Base-by-base conservation (phyloP, 1,284 basidiomycete genomes). In the Pascua guehoae region DNA sequence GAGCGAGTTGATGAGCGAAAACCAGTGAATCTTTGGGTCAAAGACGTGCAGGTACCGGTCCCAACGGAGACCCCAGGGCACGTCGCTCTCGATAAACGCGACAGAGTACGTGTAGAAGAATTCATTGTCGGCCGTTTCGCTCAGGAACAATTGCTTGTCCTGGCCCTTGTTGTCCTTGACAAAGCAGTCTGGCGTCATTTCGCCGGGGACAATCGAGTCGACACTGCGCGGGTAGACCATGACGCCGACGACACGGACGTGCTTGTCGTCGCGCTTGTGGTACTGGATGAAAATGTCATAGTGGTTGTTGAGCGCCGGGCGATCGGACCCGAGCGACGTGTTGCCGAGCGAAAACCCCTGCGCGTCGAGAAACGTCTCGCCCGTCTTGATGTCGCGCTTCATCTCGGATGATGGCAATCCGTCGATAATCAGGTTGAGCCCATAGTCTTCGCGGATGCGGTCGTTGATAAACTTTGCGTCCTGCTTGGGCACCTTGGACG, bases 371-470 rank as follows among this genome's bases (percentile, higher is more conserved):
- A 95, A 96, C 17, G 87, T 74, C 53, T 95, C 91, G 16, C 84
- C 83, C 2, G 85, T 89, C 65, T 86, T 83, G 52, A 81, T 71
- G 72, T 95, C 91, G 47, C 82, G 77, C 78, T 91, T 93, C 86
- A 91, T 88, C 76, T 95, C 91, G 7, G 91, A 91, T 9, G 89
- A 91, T 5, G 95, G 95, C 41, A 98, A 82, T 4, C 94, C 94
- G 69, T 98, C 94, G 47, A 98, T 81, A 54, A 98, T 86, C 87
- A 93, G 95, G 71, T 97, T 97, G 61, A 97, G 79, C 0, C 91
- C 91, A 71, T 97, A 98, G 70, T 93, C 89, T 73, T 97, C 91
- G 47, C 83, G 82, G 71, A 97, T 95, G 52, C 91, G 86, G 24
- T 73, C 86, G 68, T 96, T 95, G 73, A 98, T 87, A 75, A 96